Conservation (phyloP, 352 stramenopile genomes). For the Pseudoperonospora humuli region DNA sequence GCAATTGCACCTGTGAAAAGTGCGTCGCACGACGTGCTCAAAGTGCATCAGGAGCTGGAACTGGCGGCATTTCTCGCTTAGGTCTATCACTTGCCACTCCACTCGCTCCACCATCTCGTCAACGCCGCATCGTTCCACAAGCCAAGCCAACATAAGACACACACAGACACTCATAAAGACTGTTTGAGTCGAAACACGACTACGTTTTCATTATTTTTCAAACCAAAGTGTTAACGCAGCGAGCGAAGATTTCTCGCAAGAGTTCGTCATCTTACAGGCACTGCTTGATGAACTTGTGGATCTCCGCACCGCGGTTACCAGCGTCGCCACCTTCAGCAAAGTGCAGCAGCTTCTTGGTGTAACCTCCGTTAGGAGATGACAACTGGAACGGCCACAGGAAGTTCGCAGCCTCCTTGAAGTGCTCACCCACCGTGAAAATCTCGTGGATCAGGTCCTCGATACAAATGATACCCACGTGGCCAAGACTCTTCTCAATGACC, state of each 20-base stretch:
- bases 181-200: constrained; percentile 3
- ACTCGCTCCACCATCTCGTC: constrained; percentile 38
- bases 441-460: constrained; percentile 99
- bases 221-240: constrained; percentile 39
- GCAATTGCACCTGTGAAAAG: constrained; percentile 77
- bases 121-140: constrained; percentile 33
- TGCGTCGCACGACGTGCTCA: constrained; percentile 53
- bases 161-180: background rate
- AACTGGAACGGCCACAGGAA: constrained; percentile 99
- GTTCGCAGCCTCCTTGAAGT: constrained; percentile 99
- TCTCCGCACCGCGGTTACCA: constrained; percentile 88
- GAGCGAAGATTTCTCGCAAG: constrained; percentile 8
- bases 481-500: constrained; percentile 94
- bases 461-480: constrained; percentile 95
- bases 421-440: constrained; percentile 96
- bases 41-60: constrained; percentile 11
- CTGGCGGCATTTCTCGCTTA: constrained; percentile 3
- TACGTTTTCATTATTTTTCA: constrained; percentile 45
- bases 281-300: constrained; percentile 93
- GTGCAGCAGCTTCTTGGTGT: constrained; percentile 93
- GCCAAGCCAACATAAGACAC: constrained; percentile 12
- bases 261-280: constrained; percentile 76
- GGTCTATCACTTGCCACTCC: constrained; percentile 26
- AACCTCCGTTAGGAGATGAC: constrained; percentile 92
- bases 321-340: constrained; percentile 91